Percentiles rank a stretch among this genome's conserved stretches.
Evolutionary conservation across 768 basidiomycete genomes (phyloP).

Genomic region (Leucocoprinus leucothites): DNA sequence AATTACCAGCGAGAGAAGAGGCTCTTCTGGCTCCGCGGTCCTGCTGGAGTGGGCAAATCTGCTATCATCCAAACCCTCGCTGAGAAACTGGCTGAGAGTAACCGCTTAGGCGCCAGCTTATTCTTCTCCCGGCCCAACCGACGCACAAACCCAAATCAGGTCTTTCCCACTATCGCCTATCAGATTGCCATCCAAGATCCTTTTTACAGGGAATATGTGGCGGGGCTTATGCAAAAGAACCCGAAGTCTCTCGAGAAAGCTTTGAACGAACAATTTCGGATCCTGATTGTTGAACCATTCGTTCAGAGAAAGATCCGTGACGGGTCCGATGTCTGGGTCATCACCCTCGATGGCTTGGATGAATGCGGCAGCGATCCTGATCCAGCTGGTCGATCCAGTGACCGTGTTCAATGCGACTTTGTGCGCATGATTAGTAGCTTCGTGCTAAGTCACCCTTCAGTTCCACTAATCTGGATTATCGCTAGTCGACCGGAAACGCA

Average conservation of each 20-base stretch:
- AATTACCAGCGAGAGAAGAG: not conserved
- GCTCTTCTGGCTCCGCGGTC: conserved; percentile 20
- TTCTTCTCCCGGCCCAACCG: conserved; percentile 18
- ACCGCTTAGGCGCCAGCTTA: conserved; percentile 15
- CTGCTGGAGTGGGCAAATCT: conserved; percentile 25
- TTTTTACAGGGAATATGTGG: not conserved
- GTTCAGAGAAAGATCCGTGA: not conserved
- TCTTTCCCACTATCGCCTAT: conserved; percentile 21
- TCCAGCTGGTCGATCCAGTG: not conserved
- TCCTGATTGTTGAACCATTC: conserved; percentile 16
- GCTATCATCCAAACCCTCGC: conserved; percentile 29
- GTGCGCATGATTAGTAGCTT: conserved; percentile 11
- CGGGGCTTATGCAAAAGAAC: conserved; percentile 2
- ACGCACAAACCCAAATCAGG: not conserved
- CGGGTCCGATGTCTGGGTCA: conserved; percentile 3
- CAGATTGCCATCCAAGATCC: conserved; percentile 17
- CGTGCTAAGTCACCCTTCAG: not conserved
- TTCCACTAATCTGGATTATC: conserved; percentile 23
- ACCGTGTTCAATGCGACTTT: conserved; percentile 15
- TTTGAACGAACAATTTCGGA: conserved; percentile 11
- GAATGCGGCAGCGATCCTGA: conserved; percentile 18
- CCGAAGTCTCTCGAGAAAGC: conserved; percentile 12
- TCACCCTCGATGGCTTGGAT: conserved; percentile 24
- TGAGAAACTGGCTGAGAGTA: conserved; percentile 7
- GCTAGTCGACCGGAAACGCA: conserved; percentile 25